Conservation (phyloP, 495 filamentous ascomycete species). For the Hyaloscypha finlandica region DNA sequence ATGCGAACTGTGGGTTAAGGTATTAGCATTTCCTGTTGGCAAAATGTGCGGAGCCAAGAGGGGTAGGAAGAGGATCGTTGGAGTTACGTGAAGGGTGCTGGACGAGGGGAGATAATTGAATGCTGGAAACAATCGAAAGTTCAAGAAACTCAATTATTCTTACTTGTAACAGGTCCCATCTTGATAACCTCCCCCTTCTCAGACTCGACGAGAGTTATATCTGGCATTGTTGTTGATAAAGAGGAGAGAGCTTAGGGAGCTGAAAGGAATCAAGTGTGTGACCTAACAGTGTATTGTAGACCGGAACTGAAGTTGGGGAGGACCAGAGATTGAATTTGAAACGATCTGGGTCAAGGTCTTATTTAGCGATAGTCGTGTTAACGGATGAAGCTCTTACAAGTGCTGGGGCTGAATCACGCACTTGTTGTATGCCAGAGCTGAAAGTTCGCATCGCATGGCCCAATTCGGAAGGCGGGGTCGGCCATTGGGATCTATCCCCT, state of each 20-base stretch:
- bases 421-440: not conserved
- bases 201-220: not conserved
- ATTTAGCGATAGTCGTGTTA: not conserved
- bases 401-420: not conserved
- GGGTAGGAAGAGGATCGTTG: not conserved
- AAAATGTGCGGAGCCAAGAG: too few species aligned
- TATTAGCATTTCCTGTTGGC: not conserved
- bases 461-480: not conserved
- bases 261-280: not conserved
- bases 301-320: not conserved
- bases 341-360: not conserved
- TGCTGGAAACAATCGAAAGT: not conserved
- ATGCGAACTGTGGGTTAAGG: constrained; percentile 39
- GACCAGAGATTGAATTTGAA: not conserved
- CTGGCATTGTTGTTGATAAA: not conserved
- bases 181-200: not conserved
- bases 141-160: not conserved
- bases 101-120: not conserved
- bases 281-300: not conserved
- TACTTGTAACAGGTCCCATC: not conserved
- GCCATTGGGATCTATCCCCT: not conserved
- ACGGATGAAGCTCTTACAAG: not conserved
- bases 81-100: not conserved
- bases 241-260: not conserved
- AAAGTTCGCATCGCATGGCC: not conserved